Base-by-base conservation (phyloP, 495 filamentous ascomycete genomes). In the Xylaria scruposa region DNA sequence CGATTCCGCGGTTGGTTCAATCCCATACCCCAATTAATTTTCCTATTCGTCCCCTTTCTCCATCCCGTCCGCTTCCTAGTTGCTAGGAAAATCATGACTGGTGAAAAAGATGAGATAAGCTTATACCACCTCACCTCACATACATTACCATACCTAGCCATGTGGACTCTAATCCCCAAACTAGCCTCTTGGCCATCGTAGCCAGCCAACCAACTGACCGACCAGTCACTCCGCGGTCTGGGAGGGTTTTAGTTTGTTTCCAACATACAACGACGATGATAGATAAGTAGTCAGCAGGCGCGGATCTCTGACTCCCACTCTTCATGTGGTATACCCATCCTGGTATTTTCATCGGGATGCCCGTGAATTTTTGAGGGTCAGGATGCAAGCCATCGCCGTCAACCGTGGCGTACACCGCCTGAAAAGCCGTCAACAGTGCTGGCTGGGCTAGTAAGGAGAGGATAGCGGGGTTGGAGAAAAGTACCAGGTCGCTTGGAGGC, bases 71-170 rank as follows among this genome's bases (percentile, higher is more conserved):
- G 7, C 12, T 40, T 24, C 38, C 60, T 12, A 44, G 24, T 6
- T 3, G n/a, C n/a, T n/a, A n/a, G n/a, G n/a, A n/a, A 54, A 54
- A 44, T 40, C 33, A 21, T 56, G 31, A 44, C 53, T 56, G 29
- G 21, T 42, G 10, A 26, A 56, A 24, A 33, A 70, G 68, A 70
- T 70, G 68, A 70, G 68, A 70, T 70, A 61, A 70, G 68, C 68
- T 70, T 70, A 70, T 70, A 58, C 66, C 66, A 58, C 66, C 66
- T 40, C 53, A 44, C 51, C 66, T 40, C 53, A 44, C 51, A 26
- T 40, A 42, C 49, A 29, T 42, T 42, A 42, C 38, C 38, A 42
- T 49, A 54, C 66, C 49, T 40, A 42, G 19, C 29, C 4, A 29
- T 49, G 17, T 64, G 26, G 61, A 38, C 36, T 38, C 4, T 24